Evolutionary conservation across 768 basidiomycete genomes (phyloP).

Genomic region (Amanita inopinata): DNA sequence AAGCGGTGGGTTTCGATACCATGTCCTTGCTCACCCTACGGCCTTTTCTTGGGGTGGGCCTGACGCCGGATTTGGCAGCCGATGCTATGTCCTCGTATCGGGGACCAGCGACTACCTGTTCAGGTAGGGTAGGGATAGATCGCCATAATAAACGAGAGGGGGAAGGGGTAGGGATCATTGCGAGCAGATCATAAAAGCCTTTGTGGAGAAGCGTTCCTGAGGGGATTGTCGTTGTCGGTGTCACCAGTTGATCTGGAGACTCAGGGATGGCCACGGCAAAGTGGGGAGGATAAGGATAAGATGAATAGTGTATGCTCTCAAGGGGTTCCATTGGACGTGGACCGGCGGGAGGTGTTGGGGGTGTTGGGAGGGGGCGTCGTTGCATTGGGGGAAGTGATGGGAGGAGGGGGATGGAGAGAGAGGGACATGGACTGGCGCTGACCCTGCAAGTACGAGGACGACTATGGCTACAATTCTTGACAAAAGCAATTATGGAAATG

Average conservation of each 20-base stretch:
- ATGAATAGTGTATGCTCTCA: constrained; percentile 27
- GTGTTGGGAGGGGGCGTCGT: constrained; percentile 5
- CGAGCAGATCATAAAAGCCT: constrained; percentile 82
- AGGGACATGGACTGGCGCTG: no score
- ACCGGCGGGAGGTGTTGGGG: constrained; percentile 2
- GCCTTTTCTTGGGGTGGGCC: constrained; percentile 38
- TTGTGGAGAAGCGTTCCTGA: constrained; percentile 74
- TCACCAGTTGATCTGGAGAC: constrained; percentile 27
- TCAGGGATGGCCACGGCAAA: constrained; percentile 25
- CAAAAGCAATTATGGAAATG: constrained; percentile 4
- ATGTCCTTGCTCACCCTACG: constrained; percentile 79
- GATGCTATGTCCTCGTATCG: constrained; percentile 52
- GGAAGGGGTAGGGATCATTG: constrained; percentile 65
- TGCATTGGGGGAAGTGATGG: neutral
- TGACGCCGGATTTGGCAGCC: constrained; percentile 19
- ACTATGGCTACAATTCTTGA: neutral
- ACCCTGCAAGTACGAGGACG: no score
- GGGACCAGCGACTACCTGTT: constrained; percentile 49
- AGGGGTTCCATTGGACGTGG: constrained; percentile 15
- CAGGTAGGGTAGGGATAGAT: constrained; percentile 23
- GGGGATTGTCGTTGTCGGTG: constrained; percentile 38
- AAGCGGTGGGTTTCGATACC: constrained; percentile 76
- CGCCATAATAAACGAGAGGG: constrained; percentile 61
- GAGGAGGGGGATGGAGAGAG: neutral
- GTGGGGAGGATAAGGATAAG: constrained; percentile 33